Evolutionary conservation across 768 basidiomycete species (phyloP).

Genomic region (Coprinopsis cinerea): DNA sequence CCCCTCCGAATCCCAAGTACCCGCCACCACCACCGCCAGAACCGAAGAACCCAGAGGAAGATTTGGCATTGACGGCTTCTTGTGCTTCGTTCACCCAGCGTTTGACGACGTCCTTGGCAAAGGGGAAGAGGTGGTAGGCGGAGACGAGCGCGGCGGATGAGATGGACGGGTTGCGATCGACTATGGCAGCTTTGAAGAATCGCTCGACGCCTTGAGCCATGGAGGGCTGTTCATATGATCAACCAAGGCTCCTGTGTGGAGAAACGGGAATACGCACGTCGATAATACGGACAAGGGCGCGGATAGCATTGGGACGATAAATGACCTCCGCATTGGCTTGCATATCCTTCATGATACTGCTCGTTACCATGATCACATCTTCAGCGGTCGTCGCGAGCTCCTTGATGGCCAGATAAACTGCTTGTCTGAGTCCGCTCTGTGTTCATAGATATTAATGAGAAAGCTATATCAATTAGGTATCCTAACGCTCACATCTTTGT

Average conservation of each 20-base stretch:
- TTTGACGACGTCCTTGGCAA: conserved; percentile 92
- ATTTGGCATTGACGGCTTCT: conserved; percentile 90
- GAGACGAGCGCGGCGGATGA: conserved; percentile 96
- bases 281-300: conserved; percentile 93
- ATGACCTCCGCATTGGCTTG: conserved; percentile 98
- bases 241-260: too few species aligned
- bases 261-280: conserved; percentile 60
- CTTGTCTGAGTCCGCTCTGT: conserved; percentile 92
- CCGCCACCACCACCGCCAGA: conserved; percentile 45
- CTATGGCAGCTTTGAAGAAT: conserved; percentile 99
- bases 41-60: conserved; percentile 63
- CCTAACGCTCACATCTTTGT: conserved; percentile 82
- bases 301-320: conserved; percentile 95
- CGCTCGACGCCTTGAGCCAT: conserved; percentile 98
- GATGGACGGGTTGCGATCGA: conserved; percentile 93
- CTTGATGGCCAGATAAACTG: conserved; percentile 98
- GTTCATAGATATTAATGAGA: conserved; percentile 6
- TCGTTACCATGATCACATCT: conserved; percentile 99
- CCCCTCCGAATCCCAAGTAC: conserved; percentile 69
- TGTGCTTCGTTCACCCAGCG: conserved; percentile 99
- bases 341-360: conserved; percentile 99
- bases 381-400: conserved; percentile 94
- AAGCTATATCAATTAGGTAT: background rate
- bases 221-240: too few species aligned
- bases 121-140: conserved; percentile 92